phyloP scores from a whole-genome alignment of 768 basidiomycete genomes.

The Hemileccinum impolitum region DNA sequence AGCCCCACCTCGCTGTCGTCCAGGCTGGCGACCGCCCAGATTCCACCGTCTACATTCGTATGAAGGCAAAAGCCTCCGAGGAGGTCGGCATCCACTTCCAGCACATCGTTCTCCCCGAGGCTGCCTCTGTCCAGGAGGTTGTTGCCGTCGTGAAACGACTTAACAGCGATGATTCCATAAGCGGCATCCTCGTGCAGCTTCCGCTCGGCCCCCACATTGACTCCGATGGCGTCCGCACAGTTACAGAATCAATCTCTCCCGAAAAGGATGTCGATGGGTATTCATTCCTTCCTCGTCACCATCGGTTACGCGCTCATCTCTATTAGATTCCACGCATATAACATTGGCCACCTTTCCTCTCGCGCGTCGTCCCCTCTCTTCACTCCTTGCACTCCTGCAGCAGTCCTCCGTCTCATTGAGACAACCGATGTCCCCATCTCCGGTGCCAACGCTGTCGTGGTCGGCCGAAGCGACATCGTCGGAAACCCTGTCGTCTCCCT shows the following conservation, averaged over 20 bases:
- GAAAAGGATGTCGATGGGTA: slow-evolving; percentile 98
- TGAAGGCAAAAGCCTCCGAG: slow-evolving; percentile 95
- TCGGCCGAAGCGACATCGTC: slow-evolving; percentile 97
- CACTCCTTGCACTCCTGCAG: slow-evolving; percentile 92
- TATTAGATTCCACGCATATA: slow-evolving; percentile 92
- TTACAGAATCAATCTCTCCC: slow-evolving; percentile 93
- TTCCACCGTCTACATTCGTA: slow-evolving; percentile 89
- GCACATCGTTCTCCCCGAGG: slow-evolving; percentile 71
- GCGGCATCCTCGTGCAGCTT: slow-evolving; percentile 93
- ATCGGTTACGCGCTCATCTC: slow-evolving; percentile 4
- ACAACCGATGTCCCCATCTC: slow-evolving; percentile 74
- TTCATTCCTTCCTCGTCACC: slow-evolving; percentile 20
- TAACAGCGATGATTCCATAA: slow-evolving; percentile 77
- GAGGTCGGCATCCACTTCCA: slow-evolving; percentile 89
- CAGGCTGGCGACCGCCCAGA: slow-evolving; percentile 93
- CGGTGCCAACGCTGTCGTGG: slow-evolving; percentile 84
- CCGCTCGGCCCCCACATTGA: slow-evolving; percentile 84
- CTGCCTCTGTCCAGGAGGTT: slow-evolving; percentile 69
- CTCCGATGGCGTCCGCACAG: slow-evolving; percentile 77
- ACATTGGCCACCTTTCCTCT: slow-evolving; percentile 92
- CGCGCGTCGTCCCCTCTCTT: slow-evolving; percentile 88
- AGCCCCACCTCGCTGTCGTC: slow-evolving; percentile 86
- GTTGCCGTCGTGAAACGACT: slow-evolving; percentile 75
- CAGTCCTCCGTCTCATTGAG: slow-evolving; percentile 86
- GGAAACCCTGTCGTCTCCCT: slow-evolving; percentile 93